phyloP scores from a whole-genome alignment of 2,329 filamentous ascomycete species.

The Botrytis elliptica region DNA sequence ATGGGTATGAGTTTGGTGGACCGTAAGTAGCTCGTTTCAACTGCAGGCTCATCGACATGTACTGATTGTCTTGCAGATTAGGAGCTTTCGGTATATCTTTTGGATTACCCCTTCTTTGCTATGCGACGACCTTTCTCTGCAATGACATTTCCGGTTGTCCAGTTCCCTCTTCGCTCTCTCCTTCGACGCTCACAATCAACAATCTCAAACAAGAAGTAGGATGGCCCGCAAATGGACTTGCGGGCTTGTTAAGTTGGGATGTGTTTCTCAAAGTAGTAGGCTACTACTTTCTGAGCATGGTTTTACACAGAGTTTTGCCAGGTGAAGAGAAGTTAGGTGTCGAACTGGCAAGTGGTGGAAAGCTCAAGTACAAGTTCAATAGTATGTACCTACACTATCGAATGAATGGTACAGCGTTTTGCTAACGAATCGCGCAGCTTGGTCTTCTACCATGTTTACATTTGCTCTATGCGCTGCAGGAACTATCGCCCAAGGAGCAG shows the following conservation, averaged over 20 bases:
- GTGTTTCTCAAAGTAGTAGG: conserved; percentile 68
- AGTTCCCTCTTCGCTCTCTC: conserved; percentile 73
- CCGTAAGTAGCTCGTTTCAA: conserved; percentile 35
- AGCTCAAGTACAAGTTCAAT: conserved; percentile 80
- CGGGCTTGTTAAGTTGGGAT: conserved; percentile 67
- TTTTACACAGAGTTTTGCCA: conserved; percentile 75
- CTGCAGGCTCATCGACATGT: neutral
- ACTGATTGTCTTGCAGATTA: conserved; percentile 50
- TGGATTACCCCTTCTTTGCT: conserved; percentile 75
- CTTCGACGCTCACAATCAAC: conserved; percentile 67
- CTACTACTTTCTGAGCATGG: conserved; percentile 75
- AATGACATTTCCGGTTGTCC: conserved; percentile 93
- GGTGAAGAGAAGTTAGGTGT: conserved; percentile 70
- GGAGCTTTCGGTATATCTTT: conserved; percentile 78
- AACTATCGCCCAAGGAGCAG: conserved; percentile 71
- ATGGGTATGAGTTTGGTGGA: conserved; percentile 41
- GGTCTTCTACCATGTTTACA: conserved; percentile 71
- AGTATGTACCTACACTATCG: conserved; percentile 46
- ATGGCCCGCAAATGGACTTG: conserved; percentile 72
- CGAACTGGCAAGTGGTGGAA: conserved; percentile 66
- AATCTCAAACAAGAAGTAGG: conserved; percentile 76
- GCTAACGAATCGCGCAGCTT: conserved; percentile 51
- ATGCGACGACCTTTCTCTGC: conserved; percentile 79
- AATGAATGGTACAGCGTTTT: neutral
- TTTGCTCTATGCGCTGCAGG: conserved; percentile 70